phyloP scores from a whole-genome alignment of 2,329 filamentous ascomycete species.

The Fusarium sp. region DNA sequence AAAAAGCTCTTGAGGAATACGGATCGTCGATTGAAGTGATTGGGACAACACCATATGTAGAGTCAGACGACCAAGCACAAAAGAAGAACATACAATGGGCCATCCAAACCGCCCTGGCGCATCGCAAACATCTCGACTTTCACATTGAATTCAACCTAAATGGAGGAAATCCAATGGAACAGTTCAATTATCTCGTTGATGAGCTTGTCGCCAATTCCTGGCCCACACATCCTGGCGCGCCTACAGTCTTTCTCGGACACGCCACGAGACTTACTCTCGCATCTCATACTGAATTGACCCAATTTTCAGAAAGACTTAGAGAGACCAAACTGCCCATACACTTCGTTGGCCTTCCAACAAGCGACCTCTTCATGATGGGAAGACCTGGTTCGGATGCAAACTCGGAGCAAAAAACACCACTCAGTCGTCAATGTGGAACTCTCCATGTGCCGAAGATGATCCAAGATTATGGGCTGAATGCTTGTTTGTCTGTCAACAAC shows the following conservation, averaged over 20 bases:
- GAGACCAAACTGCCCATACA: background rate
- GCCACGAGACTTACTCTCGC: conserved; percentile 14
- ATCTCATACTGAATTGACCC: background rate
- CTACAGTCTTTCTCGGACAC: conserved; percentile 16
- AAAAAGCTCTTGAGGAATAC: background rate
- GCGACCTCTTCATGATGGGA: conserved; percentile 25
- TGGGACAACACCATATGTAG: conserved; percentile 12
- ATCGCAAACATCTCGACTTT: conserved; percentile 8
- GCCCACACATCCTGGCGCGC: conserved; percentile 2
- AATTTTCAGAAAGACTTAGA: background rate
- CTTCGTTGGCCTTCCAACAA: conserved; percentile 18
- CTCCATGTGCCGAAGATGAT: conserved; percentile 19
- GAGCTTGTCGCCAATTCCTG: background rate
- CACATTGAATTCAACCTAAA: conserved; percentile 18
- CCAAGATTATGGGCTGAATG: background rate
- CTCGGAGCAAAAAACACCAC: fast-evolving
- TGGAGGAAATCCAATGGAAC: background rate
- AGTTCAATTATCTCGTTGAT: background rate
- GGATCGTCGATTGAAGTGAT: background rate
- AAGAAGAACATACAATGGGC: conserved; percentile 17
- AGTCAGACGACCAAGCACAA: background rate
- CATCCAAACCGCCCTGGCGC: background rate
- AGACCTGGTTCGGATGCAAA: background rate
- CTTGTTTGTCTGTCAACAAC: conserved; percentile 11
- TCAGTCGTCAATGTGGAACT: conserved; percentile 19